Evolutionary conservation across 192 early-diverging fungal genomes (phyloP).

Genomic region (Coemansia sp.): DNA sequence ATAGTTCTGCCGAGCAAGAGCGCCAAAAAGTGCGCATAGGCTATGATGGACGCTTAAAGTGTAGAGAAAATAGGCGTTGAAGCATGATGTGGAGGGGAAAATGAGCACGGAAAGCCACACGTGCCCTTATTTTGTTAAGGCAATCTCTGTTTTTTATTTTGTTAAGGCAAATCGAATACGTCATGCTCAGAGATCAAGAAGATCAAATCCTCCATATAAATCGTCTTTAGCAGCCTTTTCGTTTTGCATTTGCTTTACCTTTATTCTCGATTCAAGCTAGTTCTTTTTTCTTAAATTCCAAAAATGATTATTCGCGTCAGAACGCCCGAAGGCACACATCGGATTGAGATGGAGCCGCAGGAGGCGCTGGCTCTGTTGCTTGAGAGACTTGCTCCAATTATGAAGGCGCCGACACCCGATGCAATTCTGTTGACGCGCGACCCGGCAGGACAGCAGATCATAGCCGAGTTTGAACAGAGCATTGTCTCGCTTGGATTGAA

Average conservation of each 20-base stretch:
- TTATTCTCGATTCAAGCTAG: not conserved
- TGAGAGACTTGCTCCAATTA: conserved; percentile 23
- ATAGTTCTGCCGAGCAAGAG: not conserved
- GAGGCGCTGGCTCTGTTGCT: conserved; percentile 36
- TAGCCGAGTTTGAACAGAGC: conserved; percentile 42
- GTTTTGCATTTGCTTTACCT: not conserved
- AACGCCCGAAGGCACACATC: conserved; percentile 51
- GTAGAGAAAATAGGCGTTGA: not conserved
- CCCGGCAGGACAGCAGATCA: conserved; percentile 19
- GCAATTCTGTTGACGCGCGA: conserved; percentile 39
- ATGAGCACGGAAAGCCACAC: no score
- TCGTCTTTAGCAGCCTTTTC: not conserved
- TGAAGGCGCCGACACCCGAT: conserved; percentile 39
- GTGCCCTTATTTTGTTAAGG: no score
- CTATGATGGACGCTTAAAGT: not conserved
- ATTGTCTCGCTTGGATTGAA: conserved; percentile 38
- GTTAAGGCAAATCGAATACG: no score
- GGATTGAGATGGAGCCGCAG: conserved; percentile 33
- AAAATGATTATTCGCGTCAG: conserved; percentile 52
- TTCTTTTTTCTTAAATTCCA: not conserved
- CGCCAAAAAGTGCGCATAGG: not conserved
- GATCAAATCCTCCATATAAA: no score
- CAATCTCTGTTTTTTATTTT: not conserved
- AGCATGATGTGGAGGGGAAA: not conserved
- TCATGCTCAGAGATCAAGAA: no score